Percentiles rank a stretch among this genome's conserved stretches.
These are phyloP conservation scores for Durotheca rogersii DNA, from an alignment of 495 filamentous ascomycete species.

Conservation along the genomic window DNA sequence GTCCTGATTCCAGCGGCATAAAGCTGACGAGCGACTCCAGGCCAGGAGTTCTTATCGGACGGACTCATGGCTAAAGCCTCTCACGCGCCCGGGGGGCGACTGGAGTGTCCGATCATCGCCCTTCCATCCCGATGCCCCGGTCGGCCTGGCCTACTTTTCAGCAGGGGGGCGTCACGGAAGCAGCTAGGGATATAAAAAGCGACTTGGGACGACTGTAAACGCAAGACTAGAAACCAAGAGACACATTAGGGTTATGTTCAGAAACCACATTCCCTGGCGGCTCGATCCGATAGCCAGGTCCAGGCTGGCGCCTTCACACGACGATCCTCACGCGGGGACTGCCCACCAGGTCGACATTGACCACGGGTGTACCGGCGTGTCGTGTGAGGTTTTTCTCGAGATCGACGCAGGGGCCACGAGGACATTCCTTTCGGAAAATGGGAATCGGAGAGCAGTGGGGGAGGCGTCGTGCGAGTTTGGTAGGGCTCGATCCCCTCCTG, in stretches of 20 bases:
- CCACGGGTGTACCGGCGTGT: conserved; percentile 35
- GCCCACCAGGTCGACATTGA: conserved; percentile 24
- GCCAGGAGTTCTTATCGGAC: conserved; percentile 62
- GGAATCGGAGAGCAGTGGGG: conserved; percentile 66
- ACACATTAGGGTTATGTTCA: conserved; percentile 81
- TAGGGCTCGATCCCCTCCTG: conserved; percentile 22
- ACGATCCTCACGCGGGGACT: conserved; percentile 35
- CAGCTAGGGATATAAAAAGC: conserved; percentile 41
- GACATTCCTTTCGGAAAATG: conserved; percentile 66
- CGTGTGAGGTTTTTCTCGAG: conserved; percentile 19
- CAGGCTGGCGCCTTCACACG: conserved; percentile 29
- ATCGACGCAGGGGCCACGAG: conserved; percentile 40
- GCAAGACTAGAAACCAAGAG: conserved; percentile 57
- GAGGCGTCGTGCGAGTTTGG: conserved; percentile 60
- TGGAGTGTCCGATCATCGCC: conserved; percentile 45
- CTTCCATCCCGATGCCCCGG: conserved; percentile 38
- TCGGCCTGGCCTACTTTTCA: conserved; percentile 43
- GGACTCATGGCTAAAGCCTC: conserved; percentile 58
- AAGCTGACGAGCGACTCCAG: conserved; percentile 63
- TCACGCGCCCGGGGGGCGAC: conserved; percentile 43
- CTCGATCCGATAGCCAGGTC: conserved; percentile 33
- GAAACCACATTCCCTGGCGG: conserved; percentile 55
- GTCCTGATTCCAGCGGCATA: conserved; percentile 58
- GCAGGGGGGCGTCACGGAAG: conserved; percentile 35
- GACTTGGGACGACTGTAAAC: conserved; percentile 43